A percentile compares a stretch with the other conserved stretches of the same genome.
Evolutionary conservation across 116 monocot species (phyloP).

Genomic region (Iris pallida): DNA sequence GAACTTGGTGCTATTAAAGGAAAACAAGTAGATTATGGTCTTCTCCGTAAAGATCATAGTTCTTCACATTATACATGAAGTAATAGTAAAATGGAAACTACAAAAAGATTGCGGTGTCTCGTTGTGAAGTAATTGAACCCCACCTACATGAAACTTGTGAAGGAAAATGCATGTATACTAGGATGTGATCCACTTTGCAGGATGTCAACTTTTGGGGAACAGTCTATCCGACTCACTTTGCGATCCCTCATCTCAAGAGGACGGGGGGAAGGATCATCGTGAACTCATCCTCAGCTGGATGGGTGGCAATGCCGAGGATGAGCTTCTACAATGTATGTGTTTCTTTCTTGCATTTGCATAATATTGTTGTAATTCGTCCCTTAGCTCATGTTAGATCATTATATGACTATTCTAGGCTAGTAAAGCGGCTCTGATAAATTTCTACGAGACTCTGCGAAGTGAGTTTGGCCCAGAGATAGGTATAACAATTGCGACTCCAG

Average conservation of each 20-base stretch:
- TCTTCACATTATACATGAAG: too few species aligned
- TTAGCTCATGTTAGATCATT: neutral
- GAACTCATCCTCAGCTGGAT: slow-evolving; percentile 37
- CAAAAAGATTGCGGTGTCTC: too few species aligned
- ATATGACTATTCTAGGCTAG: slow-evolving; percentile 26
- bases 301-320: slow-evolving; percentile 40
- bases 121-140: too few species aligned
- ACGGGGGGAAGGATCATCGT: slow-evolving; percentile 40
- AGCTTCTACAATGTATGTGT: slow-evolving; percentile 49
- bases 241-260: slow-evolving; percentile 42
- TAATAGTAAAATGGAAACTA: too few species aligned
- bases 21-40: too few species aligned
- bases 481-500: slow-evolving; percentile 38
- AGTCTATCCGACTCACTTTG: slow-evolving; percentile 42
- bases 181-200: slow-evolving; percentile 10
- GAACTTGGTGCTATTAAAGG: too few species aligned
- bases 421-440: slow-evolving; percentile 47
- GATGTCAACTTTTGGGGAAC: slow-evolving; percentile 66
- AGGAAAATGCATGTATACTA: neutral
- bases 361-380: too few species aligned
- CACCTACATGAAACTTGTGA: neutral
- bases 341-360: neutral
- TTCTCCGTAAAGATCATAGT: too few species aligned
- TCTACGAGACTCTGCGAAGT: slow-evolving; percentile 59
- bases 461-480: slow-evolving; percentile 42